These are phyloP conservation scores for Cladophialophora psammophila DNA, from an alignment of 2,329 filamentous ascomycete species.

Conservation along the genomic window DNA sequence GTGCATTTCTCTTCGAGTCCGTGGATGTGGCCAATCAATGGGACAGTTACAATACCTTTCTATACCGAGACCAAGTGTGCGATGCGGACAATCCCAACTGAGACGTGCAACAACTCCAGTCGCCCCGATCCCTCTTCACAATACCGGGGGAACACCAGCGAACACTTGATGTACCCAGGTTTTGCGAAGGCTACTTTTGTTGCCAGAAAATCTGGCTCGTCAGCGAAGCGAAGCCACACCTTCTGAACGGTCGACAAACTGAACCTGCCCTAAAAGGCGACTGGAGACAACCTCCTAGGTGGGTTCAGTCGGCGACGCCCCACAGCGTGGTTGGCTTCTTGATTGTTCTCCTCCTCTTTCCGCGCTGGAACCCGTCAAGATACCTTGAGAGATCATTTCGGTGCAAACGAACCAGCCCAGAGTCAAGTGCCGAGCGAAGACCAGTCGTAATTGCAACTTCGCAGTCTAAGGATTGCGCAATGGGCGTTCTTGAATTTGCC, in stretches of 20 bases:
- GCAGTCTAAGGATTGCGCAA: neutral
- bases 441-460: neutral
- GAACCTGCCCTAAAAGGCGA: neutral
- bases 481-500: neutral
- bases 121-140: neutral
- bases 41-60: neutral
- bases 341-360: neutral
- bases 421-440: neutral
- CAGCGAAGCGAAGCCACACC: neutral
- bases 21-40: neutral
- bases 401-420: neutral
- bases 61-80: neutral
- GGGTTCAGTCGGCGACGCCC: neutral
- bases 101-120: neutral
- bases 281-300: neutral
- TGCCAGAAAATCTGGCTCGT: neutral
- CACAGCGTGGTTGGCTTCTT: neutral
- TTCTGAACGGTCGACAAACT: neutral
- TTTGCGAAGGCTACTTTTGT: neutral
- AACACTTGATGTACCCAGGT: neutral
- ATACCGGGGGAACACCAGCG: neutral
- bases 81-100: neutral
- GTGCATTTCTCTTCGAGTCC: neutral
- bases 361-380: neutral
- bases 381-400: neutral